Evolutionary conservation across 139 green algal genomes (phyloP).

Genomic region (Chlorella ohadii): DNA sequence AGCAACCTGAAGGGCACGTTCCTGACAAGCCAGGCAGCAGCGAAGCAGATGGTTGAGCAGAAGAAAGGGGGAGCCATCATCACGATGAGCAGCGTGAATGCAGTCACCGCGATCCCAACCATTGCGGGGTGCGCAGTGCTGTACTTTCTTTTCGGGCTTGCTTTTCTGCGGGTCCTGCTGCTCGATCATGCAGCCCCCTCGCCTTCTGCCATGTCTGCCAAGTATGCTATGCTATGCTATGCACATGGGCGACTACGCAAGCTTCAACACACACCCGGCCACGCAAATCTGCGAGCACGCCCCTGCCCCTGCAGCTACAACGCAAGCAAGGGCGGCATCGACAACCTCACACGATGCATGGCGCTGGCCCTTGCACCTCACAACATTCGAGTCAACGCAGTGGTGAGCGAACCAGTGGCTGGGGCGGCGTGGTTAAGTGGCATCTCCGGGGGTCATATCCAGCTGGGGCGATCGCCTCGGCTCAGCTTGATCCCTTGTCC

Average conservation of each 20-base stretch:
- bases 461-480: too few relatives aligned
- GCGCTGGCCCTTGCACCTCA: conserved; percentile 79
- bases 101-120: conserved; percentile 77
- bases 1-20: conserved; percentile 90
- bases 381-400: conserved; percentile 87
- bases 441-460: too few relatives aligned
- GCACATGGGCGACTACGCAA: too few relatives aligned
- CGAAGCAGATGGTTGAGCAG: conserved; percentile 79
- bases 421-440: too few relatives aligned
- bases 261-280: too few relatives aligned
- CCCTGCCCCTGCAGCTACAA: conserved; percentile 41
- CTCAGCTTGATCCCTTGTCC: too few relatives aligned
- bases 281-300: too few relatives aligned
- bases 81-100: conserved; percentile 89
- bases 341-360: conserved; percentile 87
- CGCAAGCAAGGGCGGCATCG: conserved; percentile 86
- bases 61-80: conserved; percentile 78
- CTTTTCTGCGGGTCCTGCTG: too few relatives aligned
- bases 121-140: background rate
- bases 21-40: conserved; percentile 72
- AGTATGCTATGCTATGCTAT: too few relatives aligned
- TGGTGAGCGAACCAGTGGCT: conserved; percentile 32
- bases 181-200: too few relatives aligned
- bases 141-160: too few relatives aligned
- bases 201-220: too few relatives aligned